Evolutionary conservation across 768 basidiomycete genomes (phyloP), one percentile per base, ranked within the genome.

Genomic region (Lactarius pseudohatsudake): DNA sequence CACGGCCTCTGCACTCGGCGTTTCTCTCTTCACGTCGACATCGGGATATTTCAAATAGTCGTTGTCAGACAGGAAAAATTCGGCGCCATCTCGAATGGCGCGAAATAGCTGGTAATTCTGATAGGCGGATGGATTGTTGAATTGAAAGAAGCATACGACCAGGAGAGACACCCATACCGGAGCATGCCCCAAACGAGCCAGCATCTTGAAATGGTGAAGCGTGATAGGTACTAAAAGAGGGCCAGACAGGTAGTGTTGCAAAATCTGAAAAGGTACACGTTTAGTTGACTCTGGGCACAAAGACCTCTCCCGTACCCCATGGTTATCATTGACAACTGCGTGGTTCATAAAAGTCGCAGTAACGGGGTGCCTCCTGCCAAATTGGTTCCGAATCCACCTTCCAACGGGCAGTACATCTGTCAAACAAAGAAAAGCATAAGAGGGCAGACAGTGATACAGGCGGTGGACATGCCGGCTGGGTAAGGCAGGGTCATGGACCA

Each of bases 301-400:
- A 41, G n/a, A 57, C 41, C 5, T 32, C 28, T 50, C 47, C 81
- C 73, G 67, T 72, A 76, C 78, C 55, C 61, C 71, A 68, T 77
- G 74, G 47, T 86, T 86, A 55, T 84, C 82, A 74, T 92, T 92
- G 64, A 90, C 78, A 47, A 91, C 79, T 40, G 89, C 89, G 74
- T 92, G 90, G 4, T 84, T 84, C 81, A 91, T 82, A 75, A 89
- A 90, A 28, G 84, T 76, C 34, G 90, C 88, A 36, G 86, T 84
- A 60, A 87, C 77, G 45, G 79, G 78, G 73, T 86, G 86, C 61
- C 75, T 81, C 41, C 81, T 69, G 26, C 86, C 87, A 72, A 83
- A 90, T 57, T 83, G 76, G 30, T 76, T 78, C 72, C 82, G 85
- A 30, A 83, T 79, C 88, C 87, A 91, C 67, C 75, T 81, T 36